phyloP scores from a whole-genome alignment of 306 rosid genomes.

The Cicer judaicum region DNA sequence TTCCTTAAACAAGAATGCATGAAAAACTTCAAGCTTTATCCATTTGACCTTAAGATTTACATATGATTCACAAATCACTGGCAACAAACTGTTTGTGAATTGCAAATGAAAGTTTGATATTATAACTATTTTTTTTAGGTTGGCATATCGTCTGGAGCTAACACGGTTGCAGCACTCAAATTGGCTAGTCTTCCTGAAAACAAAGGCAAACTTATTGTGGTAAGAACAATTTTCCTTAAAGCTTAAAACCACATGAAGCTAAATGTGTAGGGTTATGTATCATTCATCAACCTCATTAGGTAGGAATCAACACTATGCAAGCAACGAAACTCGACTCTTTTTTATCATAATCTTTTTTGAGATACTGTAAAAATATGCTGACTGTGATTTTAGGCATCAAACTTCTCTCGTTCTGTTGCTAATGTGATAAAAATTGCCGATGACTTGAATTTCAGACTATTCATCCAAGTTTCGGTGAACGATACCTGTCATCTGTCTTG shows the following conservation, averaged over 20 bases:
- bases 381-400: conserved; percentile 14
- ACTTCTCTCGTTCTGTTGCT: conserved; percentile 13
- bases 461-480: conserved; percentile 96
- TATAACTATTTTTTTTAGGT: conserved; percentile 59
- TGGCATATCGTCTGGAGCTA: conserved; percentile 96
- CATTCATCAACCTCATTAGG: conserved; percentile 4
- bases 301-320: conserved; percentile 29
- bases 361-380: conserved; percentile 4
- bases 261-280: conserved; percentile 4
- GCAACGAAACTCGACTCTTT: conserved; percentile 13
- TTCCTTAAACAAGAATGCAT: neutral
- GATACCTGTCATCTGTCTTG: conserved; percentile 90
- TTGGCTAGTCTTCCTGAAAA: conserved; percentile 87
- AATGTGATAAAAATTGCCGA: conserved; percentile 24
- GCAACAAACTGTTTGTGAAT: neutral
- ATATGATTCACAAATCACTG: neutral
- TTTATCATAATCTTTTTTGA: neutral
- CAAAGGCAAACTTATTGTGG: conserved; percentile 97
- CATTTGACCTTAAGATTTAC: conserved; percentile 8
- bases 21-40: conserved; percentile 25
- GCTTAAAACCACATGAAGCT: neutral
- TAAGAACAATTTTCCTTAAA: conserved; percentile 46
- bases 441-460: conserved; percentile 68
- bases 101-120: conserved; percentile 1
- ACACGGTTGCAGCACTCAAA: conserved; percentile 84